Percentiles rank a stretch among this genome's conserved stretches.
These are phyloP conservation scores for Coemansia furcata DNA, from an alignment of 192 early-diverging fungal genomes.

Conservation along the genomic window DNA sequence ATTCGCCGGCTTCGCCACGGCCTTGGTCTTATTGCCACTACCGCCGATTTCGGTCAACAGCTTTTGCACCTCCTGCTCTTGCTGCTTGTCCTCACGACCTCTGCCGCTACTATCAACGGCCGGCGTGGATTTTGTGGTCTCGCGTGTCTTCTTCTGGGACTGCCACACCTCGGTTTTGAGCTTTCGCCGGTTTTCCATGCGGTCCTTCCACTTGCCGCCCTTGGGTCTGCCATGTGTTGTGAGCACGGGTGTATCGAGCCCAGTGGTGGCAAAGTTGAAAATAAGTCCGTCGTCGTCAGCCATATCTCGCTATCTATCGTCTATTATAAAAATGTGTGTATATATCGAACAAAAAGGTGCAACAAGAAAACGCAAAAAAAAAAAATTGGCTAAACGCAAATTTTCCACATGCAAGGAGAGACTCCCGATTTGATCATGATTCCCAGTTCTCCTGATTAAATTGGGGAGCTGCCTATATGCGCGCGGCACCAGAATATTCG, in stretches of 20 bases:
- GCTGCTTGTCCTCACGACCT: slow-evolving; percentile 6
- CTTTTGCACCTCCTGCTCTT: slow-evolving; percentile 33
- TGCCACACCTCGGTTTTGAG: slow-evolving; percentile 32
- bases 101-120: neutral
- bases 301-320: slow-evolving; percentile 30
- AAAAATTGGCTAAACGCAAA: neutral
- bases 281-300: slow-evolving; percentile 68
- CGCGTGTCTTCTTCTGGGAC: slow-evolving; percentile 14
- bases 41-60: slow-evolving; percentile 29
- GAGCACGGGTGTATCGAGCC: slow-evolving; percentile 10
- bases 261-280: slow-evolving; percentile 57
- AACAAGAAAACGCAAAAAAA: neutral
- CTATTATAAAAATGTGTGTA: neutral
- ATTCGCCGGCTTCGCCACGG: slow-evolving; percentile 8
- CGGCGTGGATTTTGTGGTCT: neutral
- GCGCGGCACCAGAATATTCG: neutral
- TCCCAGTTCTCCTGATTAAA: neutral
- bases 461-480: neutral
- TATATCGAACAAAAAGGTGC: neutral
- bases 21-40: slow-evolving; percentile 18
- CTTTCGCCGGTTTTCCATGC: slow-evolving; percentile 35
- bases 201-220: slow-evolving; percentile 53
- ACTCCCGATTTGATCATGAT: neutral
- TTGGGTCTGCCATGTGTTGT: slow-evolving; percentile 23
- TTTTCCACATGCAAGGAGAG: neutral